Evolutionary conservation across 2,329 filamentous ascomycete species (phyloP).

Genomic region (Claviceps africana): DNA sequence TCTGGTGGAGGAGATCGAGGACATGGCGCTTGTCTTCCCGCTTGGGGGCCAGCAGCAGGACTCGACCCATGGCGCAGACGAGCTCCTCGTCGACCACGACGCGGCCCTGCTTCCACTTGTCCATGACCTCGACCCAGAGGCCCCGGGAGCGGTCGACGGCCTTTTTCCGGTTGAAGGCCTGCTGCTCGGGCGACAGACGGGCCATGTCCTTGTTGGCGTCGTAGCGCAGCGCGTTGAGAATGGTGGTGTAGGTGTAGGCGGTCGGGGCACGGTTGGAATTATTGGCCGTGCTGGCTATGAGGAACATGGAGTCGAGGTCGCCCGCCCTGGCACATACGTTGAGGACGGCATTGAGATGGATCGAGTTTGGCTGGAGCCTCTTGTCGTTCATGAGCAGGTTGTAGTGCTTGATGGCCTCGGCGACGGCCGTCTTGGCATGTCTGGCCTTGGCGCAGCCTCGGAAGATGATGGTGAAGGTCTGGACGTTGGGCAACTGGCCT

Average conservation of each 20-base stretch:
- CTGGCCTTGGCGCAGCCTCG: slow-evolving; percentile 53
- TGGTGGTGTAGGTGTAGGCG: slow-evolving; percentile 61
- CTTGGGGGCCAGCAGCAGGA: slow-evolving; percentile 54
- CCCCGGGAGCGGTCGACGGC: slow-evolving; percentile 52
- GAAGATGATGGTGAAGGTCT: slow-evolving; percentile 76
- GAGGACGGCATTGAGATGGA: slow-evolving; percentile 81
- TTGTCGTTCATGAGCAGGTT: slow-evolving; percentile 54
- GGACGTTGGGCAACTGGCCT: slow-evolving; percentile 61
- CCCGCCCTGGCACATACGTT: slow-evolving; percentile 61
- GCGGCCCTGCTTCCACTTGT: slow-evolving; percentile 59
- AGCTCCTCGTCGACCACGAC: slow-evolving; percentile 64
- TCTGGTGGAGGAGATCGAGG: slow-evolving; percentile 64
- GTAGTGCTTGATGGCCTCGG: slow-evolving; percentile 62
- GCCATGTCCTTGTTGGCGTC: slow-evolving; percentile 14
- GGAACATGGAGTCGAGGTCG: slow-evolving; percentile 71
- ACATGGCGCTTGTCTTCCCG: slow-evolving; percentile 53
- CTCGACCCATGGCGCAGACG: slow-evolving; percentile 64
- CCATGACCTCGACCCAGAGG: slow-evolving; percentile 69
- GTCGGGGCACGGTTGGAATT: slow-evolving; percentile 49
- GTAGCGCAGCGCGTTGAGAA: slow-evolving; percentile 60
- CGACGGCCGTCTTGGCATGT: slow-evolving; percentile 44
- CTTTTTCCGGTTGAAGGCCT: slow-evolving; percentile 22
- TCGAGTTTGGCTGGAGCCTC: slow-evolving; percentile 55
- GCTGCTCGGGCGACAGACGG: slow-evolving; percentile 17
- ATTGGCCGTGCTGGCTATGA: slow-evolving; percentile 58